Base-by-base conservation (phyloP, 106 monocot genomes). In the Narthecium ossifragum region DNA sequence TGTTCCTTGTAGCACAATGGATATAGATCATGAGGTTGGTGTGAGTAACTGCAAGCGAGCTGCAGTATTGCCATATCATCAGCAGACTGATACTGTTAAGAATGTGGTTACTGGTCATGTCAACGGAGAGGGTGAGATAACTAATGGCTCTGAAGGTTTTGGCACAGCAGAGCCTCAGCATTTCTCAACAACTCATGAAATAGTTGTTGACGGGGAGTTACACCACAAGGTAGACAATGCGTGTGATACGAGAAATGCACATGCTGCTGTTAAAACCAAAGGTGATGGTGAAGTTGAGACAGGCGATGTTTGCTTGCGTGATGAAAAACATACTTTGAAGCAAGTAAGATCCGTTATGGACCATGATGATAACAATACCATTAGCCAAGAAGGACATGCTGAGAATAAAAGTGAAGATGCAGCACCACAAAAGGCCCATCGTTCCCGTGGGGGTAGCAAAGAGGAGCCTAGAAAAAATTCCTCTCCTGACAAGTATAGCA, bases 401-500 rank as follows among this genome's bases (percentile, higher is more conserved):
- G 46, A 48, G 40, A 62, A 45, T 32, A 64, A 2, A 30, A 25
- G 50, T 10, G 26, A 52, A 59, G 27, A 34, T 26, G 13, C 25
- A 47, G 47, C 61, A 40, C 6, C 14, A 8, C 18, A 3, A 2
- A 41, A 64, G 47, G 38, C 11, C 15, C 47, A 29, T 34, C 34
- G 36, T 45, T 29, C 27, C 4, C 48, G 11, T 0, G 45, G 4
- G 34, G 32, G 24, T 28, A 25, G 51, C 9, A 9, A 45, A 51
- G 36, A 51, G 21, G 31, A 43, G 31, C 18, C 6, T 6, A 61
- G 23, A 26, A 34, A 24, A 14, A 67, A 31, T 4, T 53, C 37
- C 3, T 61, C 67, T 13, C 51, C 43, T 38, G 33, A 55, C n/a
- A 69, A 57, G 9, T 5, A 6, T n/a, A 59, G 50, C 23, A 69